Evolutionary conservation across 805 yeast species (phyloP), one percentile per base, ranked within the genome.

Genomic region (Citeromyces nyonsensis): DNA sequence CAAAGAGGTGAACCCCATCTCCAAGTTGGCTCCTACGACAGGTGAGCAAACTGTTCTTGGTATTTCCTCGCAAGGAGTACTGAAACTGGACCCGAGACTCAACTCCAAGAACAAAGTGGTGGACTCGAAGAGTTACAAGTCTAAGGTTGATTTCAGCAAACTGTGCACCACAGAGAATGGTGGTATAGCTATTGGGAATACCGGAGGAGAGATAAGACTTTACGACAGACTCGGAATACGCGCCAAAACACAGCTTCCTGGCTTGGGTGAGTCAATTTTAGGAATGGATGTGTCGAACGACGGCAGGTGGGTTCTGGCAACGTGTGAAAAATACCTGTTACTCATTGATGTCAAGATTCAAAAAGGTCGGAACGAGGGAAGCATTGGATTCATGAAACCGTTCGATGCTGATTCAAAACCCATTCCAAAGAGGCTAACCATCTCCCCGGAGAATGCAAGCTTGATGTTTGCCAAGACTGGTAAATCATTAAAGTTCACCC

Each of bases 251-350:
- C 63, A 68, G 15, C 56, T 85, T 24, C 95, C 95, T 2, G 84
- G 91, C 0, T 56, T 84, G 26, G 95, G 95, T 15, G 93, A 84
- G 42, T 58, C 71, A 2, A 69, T 80, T 32, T 54, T 64, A 26
- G 79, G 80, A 14, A 43, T 81, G 12, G 86, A 80, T 37, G 72
- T 69, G 1, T 73, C 93, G 5, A 69, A 78, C 13, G 86, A 80
- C 48, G 95, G 95, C 37, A 62, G 70, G 42, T 85, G 84, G 78
- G 45, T 84, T 28, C 57, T 85, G 37, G 91, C 85, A 2, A 85
- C 95, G 0, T 81, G 88, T 57, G 61, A 65, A 43, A 68, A 71
- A 1, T 81, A 80, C 45, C 54, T 85, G 38, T 57, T 85, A 34
- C 61, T 85, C 29, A 61, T 83, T 38, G 91, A 84, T 51, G 59